Evolutionary conservation across 75 land plant species (phyloP).

Genomic region (Selaginella moellendorffii): DNA sequence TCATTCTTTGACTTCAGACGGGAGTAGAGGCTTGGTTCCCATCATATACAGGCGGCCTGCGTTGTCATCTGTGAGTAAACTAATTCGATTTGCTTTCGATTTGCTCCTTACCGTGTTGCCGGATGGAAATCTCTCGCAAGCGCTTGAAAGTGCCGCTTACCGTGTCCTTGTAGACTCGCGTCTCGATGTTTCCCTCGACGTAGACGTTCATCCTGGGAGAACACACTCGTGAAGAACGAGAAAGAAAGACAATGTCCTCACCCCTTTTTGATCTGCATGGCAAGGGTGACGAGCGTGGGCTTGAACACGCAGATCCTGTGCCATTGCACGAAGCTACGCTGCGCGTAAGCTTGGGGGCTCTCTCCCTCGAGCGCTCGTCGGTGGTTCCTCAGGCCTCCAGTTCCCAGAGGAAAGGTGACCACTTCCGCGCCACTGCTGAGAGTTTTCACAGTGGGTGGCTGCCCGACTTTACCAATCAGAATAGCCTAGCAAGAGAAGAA

Average conservation of each 20-base stretch:
- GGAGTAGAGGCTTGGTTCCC: neutral
- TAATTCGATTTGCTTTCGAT: too few species aligned
- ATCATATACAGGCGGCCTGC: neutral
- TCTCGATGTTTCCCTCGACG: neutral
- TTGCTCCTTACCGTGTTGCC: neutral
- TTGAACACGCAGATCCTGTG: slow-evolving; percentile 57
- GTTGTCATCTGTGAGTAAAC: too few species aligned
- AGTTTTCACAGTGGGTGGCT: slow-evolving; percentile 54
- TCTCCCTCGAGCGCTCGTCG: slow-evolving; percentile 70
- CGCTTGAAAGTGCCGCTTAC: neutral
- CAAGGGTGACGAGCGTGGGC: neutral
- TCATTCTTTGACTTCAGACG: neutral
- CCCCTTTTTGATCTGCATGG: neutral
- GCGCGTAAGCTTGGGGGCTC: slow-evolving; percentile 56
- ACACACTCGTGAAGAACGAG: too few species aligned
- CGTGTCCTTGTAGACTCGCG: neutral
- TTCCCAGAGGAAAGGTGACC: slow-evolving; percentile 61
- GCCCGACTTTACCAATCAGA: slow-evolving; percentile 74
- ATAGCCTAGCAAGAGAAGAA: too few species aligned
- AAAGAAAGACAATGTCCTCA: neutral
- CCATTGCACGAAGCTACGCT: slow-evolving; percentile 82
- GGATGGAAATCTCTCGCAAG: neutral
- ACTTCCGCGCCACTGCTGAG: slow-evolving; percentile 48
- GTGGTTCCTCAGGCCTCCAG: slow-evolving; percentile 78
- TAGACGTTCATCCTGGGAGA: neutral